Conservation (phyloP, 2,329 filamentous ascomycete genomes). For the Exophiala bonariae region DNA sequence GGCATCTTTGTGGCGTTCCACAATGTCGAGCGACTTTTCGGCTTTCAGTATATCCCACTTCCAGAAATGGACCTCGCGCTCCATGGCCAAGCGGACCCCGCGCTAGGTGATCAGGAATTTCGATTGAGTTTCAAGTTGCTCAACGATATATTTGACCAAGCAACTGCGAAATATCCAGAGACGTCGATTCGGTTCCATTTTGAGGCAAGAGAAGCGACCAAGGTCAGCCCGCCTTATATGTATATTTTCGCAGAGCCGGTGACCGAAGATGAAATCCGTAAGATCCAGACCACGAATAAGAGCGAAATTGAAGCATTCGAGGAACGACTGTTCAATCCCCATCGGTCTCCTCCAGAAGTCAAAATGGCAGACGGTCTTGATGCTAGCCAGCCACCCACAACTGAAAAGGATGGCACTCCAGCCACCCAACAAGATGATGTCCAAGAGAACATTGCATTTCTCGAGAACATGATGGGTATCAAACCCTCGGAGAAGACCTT, state of each 20-base stretch:
- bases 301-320: slow-evolving; percentile 70
- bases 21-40: slow-evolving; percentile 92
- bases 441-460: slow-evolving; percentile 24
- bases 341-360: too few relatives aligned
- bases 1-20: slow-evolving; percentile 97
- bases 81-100: slow-evolving; percentile 70
- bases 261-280: slow-evolving; percentile 66
- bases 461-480: slow-evolving; percentile 20
- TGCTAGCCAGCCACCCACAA: too few relatives aligned
- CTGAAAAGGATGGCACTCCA: too few relatives aligned
- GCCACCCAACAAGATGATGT: too few relatives aligned
- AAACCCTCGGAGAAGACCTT: slow-evolving; percentile 8
- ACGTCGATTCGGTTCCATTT: slow-evolving; percentile 76
- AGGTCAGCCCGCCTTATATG: slow-evolving; percentile 61
- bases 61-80: slow-evolving; percentile 85
- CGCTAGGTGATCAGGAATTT: slow-evolving; percentile 81
- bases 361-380: too few relatives aligned
- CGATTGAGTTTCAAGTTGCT: slow-evolving; percentile 75
- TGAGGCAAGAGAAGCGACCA: slow-evolving; percentile 64
- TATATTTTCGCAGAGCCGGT: slow-evolving; percentile 91
- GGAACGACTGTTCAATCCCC: slow-evolving; percentile 41
- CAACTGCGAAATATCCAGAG: slow-evolving; percentile 72
- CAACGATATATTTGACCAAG: slow-evolving; percentile 75
- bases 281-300: slow-evolving; percentile 69
- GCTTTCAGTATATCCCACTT: slow-evolving; percentile 90